phyloP scores from a whole-genome alignment of 768 basidiomycete genomes.

The Tylopilus subfusipes region DNA sequence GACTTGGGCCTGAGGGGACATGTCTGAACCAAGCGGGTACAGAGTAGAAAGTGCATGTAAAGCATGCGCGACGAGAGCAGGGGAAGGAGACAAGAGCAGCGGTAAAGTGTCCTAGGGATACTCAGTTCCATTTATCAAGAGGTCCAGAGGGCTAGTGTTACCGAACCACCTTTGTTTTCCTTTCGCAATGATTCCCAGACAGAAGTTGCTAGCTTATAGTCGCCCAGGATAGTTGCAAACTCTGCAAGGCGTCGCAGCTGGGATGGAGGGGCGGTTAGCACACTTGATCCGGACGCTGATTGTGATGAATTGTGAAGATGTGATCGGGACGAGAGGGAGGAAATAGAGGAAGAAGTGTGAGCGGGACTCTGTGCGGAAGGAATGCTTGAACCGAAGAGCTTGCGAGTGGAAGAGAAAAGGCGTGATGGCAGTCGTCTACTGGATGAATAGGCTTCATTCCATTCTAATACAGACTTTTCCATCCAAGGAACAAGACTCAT shows the following conservation, averaged over 20 bases:
- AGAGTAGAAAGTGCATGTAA: constrained; percentile 55
- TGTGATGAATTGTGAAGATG: constrained; percentile 37
- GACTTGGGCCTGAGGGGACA: constrained; percentile 62
- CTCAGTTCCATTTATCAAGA: constrained; percentile 8
- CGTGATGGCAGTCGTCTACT: constrained; percentile 78
- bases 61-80: constrained; percentile 56
- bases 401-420: constrained; percentile 81
- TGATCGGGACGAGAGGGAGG: constrained; percentile 36
- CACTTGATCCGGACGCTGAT: constrained; percentile 18
- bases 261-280: constrained; percentile 42
- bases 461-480: constrained; percentile 90
- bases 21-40: constrained; percentile 42
- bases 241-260: constrained; percentile 90
- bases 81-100: constrained; percentile 63
- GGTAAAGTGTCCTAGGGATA: constrained; percentile 74
- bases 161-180: constrained; percentile 84
- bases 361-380: constrained; percentile 44
- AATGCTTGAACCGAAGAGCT: constrained; percentile 68
- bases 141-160: constrained; percentile 30
- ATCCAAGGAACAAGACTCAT: constrained; percentile 95
- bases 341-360: constrained; percentile 34
- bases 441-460: constrained; percentile 87
- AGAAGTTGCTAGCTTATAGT: constrained; percentile 75
- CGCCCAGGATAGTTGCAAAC: constrained; percentile 89
- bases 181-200: constrained; percentile 88